Evolutionary conservation across 495 filamentous ascomycete genomes (phyloP), one percentile per base, ranked within the genome.

Genomic region (Xylaria bambusicola): DNA sequence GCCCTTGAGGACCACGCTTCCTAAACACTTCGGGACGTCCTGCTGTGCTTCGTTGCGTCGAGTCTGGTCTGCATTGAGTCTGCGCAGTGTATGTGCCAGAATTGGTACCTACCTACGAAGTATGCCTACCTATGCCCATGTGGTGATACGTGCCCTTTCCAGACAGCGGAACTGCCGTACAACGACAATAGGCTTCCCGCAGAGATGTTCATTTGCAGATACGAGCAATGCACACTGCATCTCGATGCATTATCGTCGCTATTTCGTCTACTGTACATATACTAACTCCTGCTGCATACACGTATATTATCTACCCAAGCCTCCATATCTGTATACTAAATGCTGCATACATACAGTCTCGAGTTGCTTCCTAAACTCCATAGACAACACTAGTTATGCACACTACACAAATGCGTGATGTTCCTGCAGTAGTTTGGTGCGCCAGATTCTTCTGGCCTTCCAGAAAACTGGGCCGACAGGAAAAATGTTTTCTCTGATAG

Each of bases 381-480:
- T n/a, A n/a, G n/a, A n/a, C n/a, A n/a, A n/a, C n/a, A n/a, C n/a
- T n/a, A n/a, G 31, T 6, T 33, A 33, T 33, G 10, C 31, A 33
- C 5, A 33, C 31, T 33, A 33, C 36, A 38, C 5, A 6, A 38
- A 6, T 38, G 42, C 42, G 26, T 47, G 17, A 24, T n/a, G 53
- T 56, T 56, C 53, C 53, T 56, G 53, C 53, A 56, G 41, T 56
- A 56, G 53, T 46, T 23, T 17, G 3, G 31, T 54, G 38, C 52
- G 38, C 52, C 38, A 54, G 52, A 54, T 21, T 15, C 26, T 31
- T 54, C 52, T 54, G 26, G 52, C 17, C 52, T 54, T 42, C 23
- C 38, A 38, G 52, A 54, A 17, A 44, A n/a, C 26, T 18, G 52
- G 52, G 38, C 26, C 36, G 44, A 24, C 23, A 29, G 4, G 17